phyloP scores from a whole-genome alignment of 257 asterid genomes.

The Asclepias syriaca region DNA sequence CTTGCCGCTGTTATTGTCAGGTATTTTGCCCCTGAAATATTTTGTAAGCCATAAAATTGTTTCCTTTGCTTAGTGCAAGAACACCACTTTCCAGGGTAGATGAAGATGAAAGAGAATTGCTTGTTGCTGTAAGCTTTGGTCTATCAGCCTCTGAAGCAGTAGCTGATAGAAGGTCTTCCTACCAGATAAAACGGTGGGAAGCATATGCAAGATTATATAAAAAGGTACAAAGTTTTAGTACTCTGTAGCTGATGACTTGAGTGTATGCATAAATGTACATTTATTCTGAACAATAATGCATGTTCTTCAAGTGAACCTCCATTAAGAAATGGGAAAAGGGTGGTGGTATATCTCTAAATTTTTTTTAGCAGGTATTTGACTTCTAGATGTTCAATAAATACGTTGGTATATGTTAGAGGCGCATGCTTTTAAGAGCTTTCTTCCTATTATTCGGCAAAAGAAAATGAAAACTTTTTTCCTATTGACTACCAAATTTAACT shows the following conservation, averaged over 20 bases:
- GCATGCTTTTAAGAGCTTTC: slow-evolving; percentile 8
- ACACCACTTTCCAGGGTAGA: slow-evolving; percentile 57
- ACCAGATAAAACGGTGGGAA: slow-evolving; percentile 81
- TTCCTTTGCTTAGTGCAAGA: slow-evolving; percentile 15
- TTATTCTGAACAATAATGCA: not conserved
- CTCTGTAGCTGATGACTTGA: not conserved
- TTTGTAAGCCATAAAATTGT: slow-evolving; percentile 9
- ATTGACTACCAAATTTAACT: slow-evolving; percentile 15
- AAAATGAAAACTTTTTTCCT: slow-evolving; percentile 3
- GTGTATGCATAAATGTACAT: not conserved
- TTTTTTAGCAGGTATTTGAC: not conserved
- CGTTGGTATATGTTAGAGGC: not conserved
- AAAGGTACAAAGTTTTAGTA: slow-evolving; percentile 41
- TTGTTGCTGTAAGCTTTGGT: slow-evolving; percentile 91
- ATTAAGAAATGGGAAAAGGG: not conserved
- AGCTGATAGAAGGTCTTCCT: slow-evolving; percentile 79
- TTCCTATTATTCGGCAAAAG: not conserved
- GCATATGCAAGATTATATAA: slow-evolving; percentile 81
- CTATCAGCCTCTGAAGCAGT: slow-evolving; percentile 78
- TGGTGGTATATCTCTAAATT: not conserved
- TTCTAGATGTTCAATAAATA: not conserved
- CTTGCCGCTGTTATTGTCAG: slow-evolving; percentile 92
- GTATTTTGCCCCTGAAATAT: slow-evolving; percentile 34
- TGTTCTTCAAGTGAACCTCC: not conserved
- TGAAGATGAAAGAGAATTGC: slow-evolving; percentile 79